Evolutionary conservation across 306 rosid species (phyloP), one percentile per base, ranked within the genome.

Genomic region (Arachis hypogaea): DNA sequence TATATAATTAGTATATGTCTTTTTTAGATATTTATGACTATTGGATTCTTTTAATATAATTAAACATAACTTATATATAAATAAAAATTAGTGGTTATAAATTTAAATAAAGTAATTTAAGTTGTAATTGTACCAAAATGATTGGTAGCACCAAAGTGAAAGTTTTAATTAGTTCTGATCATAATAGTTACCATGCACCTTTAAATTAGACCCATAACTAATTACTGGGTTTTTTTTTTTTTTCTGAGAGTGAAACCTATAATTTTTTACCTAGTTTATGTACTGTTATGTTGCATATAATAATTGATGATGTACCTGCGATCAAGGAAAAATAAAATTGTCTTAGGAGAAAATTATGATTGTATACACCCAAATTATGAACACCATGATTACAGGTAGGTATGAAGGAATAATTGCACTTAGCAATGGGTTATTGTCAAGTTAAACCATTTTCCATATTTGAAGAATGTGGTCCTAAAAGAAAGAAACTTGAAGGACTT

Each of bases 391-490:
- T 65, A 50, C 3, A 9, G 75, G 71, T 60, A 59, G 74, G 75
- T 43, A 36, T 57, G 57, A 22, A 65, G 70, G 69, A 72, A 76
- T 76, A 65, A 81, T 71, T 76, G 81, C 77, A 76, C 67, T 81
- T 71, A 75, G 69, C 11, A 81, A 64, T 7, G 70, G 9, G 52
- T 76, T 75, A 65, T 71, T 43, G 41, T 81, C 78, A 81, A 70
- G 28, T 22, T 22, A 22, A 43, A 14, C 67, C 45, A 18, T 2
- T 60, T 78, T 72, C 63, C 71, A 52, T 29, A 66, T 77, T 66
- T 33, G 58, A 73, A 47, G 62, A 66, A 56, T 64, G 85, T 77
- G 82, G 82, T 77, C 82, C 82, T 67, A 4, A n/a, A 60, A 22
- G 11, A 61, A 61, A 60, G 45, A 81, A 66, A 76, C 43, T 72